Base-by-base conservation (phyloP, 352 stramenopile genomes). In the Pythium volutum region DNA sequence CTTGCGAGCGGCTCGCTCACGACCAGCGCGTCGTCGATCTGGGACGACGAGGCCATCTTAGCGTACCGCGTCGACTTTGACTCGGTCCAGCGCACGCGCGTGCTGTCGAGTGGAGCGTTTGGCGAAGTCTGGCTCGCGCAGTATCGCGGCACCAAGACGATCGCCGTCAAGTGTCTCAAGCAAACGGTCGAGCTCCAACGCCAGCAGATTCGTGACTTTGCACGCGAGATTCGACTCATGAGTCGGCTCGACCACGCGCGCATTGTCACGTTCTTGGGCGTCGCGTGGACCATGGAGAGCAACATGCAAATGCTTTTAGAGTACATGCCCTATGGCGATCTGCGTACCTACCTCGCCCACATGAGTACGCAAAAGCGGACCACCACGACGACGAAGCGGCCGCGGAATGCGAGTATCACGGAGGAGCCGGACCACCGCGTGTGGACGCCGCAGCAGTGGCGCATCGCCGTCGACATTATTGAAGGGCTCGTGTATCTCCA, bases 401-500 rank as follows among this genome's bases (percentile, higher is more conserved):
- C n/a, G 22, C n/a, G 22, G n/a, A 48, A 27, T 27, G 9, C n/a
- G 4, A 48, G n/a, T n/a, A n/a, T 25, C 9, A 25, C 18, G n/a
- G 54, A 52, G 7, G 53, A 42, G 12, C 38, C 39, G 3, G 53
- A 41, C 9, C n/a, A n/a, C n/a, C 38, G 42, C 10, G 49, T 48
- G 45, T 68, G 62, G 62, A 68, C 45, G 1, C 26, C 2, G 5
- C 38, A 56, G 3, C 54, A 63, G n/a, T 63, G 62, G 62, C 62
- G 54, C 0, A 81, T 91, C 57, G 81, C 81, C 0, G 43, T 85
- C 15, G 81, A 87, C 46, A 75, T 88, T 18, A 76, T 74, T 3
- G 79, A 91, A 45, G 81, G 77, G 0, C 66, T 88, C 9, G 75
- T 83, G 6, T 91, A 88, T 33, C 70, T 88, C 43, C 85, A 94